These are phyloP conservation scores for Malus sieversii DNA, from an alignment of 306 rosid genomes.

Conservation along the genomic window DNA sequence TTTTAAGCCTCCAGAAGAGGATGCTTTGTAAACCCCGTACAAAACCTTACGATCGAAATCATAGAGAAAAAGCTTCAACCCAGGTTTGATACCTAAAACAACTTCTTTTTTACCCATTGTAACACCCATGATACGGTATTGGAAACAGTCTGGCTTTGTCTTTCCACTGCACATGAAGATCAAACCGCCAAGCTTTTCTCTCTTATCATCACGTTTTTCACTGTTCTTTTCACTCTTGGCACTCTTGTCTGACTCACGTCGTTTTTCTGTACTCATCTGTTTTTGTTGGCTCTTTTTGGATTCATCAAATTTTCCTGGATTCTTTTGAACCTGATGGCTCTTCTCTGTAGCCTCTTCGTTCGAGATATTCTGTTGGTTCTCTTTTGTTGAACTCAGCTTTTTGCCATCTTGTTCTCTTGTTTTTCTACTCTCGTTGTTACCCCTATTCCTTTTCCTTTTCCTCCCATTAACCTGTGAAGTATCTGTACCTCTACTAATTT, in stretches of 20 bases:
- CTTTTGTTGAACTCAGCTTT: conserved; percentile 21
- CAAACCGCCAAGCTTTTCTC: conserved; percentile 67
- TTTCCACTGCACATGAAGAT: conserved; percentile 94
- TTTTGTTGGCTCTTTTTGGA: conserved; percentile 22
- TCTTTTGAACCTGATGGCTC: conserved; percentile 22
- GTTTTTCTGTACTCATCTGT: conserved; percentile 22
- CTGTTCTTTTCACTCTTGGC: conserved; percentile 22
- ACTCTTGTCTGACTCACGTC: conserved; percentile 21
- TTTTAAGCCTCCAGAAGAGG: conserved; percentile 72
- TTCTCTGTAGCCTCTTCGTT: conserved; percentile 21
- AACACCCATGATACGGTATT: conserved; percentile 71
- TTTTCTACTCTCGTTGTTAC: conserved; percentile 17
- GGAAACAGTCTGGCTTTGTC: conserved; percentile 89
- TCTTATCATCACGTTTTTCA: conserved; percentile 21
- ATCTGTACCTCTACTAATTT: conserved; percentile 12
- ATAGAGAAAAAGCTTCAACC: conserved; percentile 70
- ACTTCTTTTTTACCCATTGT: conserved; percentile 49
- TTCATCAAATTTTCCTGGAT: conserved; percentile 14
- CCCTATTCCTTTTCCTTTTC: conserved; percentile 24
- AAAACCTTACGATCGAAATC: conserved; percentile 88
- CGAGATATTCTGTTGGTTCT: conserved; percentile 17
- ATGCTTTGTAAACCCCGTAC: conserved; percentile 74
- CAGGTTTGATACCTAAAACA: conserved; percentile 59
- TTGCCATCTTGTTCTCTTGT: conserved; percentile 21
- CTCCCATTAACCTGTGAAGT: conserved; percentile 16